Conservation (phyloP, 2,329 filamentous ascomycete genomes). For the Pyricularia sp. region DNA sequence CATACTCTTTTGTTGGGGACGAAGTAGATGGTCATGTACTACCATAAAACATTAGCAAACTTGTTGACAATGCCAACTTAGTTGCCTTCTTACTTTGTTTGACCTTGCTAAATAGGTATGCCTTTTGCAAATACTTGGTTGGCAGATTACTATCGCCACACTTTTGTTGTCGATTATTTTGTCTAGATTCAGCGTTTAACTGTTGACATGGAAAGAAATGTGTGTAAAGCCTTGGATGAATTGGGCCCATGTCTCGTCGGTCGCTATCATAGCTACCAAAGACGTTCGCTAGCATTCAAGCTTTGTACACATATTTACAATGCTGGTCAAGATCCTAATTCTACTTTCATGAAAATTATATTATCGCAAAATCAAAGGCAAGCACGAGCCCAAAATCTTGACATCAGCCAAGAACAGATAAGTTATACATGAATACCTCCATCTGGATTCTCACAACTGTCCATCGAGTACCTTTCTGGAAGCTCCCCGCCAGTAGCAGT, state of each 20-base stretch:
- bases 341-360: background rate
- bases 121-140: no score
- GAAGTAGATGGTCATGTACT: conserved; percentile 1
- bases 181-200: no score
- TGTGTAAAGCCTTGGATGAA: no score
- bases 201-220: no score
- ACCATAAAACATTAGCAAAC: background rate
- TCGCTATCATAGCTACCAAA: no score
- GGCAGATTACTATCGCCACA: no score
- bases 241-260: no score
- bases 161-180: no score
- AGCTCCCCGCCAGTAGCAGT: background rate
- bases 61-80: background rate
- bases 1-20: background rate
- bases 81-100: background rate
- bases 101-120: background rate
- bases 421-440: background rate
- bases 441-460: background rate
- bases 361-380: background rate
- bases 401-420: background rate
- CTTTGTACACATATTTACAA: no score
- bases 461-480: background rate
- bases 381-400: background rate
- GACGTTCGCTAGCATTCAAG: no score
- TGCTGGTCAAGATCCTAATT: no score